Percentiles rank a stretch among this genome's conserved stretches.
Evolutionary conservation across 495 filamentous ascomycete genomes (phyloP).

Genomic region (Talaromyces stipitatus): DNA sequence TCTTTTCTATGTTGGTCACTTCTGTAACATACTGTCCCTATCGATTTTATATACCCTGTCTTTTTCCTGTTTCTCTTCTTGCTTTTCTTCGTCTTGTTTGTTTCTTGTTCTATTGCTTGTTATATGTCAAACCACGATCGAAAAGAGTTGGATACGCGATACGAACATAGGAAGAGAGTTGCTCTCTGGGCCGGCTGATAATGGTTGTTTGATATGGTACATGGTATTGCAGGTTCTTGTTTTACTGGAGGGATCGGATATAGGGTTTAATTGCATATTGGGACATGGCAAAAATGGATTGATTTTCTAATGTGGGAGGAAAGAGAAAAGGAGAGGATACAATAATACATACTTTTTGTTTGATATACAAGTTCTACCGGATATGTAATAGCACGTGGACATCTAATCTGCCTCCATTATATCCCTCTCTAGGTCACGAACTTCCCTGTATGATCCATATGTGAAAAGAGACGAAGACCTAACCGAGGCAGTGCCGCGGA

Average conservation of each 20-base stretch:
- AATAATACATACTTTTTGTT: not conserved
- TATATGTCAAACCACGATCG: not conserved
- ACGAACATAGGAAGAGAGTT: not conserved
- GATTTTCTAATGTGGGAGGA: not conserved
- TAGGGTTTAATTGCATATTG: not conserved
- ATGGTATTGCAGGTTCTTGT: not conserved
- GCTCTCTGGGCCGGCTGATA: not conserved
- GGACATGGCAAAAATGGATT: not conserved
- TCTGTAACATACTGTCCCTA: conserved; percentile 8
- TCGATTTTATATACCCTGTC: conserved; percentile 5
- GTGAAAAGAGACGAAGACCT: too few relatives aligned
- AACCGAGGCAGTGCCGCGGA: not conserved
- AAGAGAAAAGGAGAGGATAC: not conserved
- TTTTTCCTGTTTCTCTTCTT: not conserved
- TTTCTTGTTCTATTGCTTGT: not conserved
- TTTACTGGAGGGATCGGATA: not conserved
- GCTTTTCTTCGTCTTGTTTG: conserved; percentile 1
- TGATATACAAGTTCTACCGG: not conserved
- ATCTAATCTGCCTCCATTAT: too few relatives aligned
- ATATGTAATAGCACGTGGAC: too few relatives aligned
- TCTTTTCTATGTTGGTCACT: not conserved
- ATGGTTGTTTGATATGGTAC: not conserved
- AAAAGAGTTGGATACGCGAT: not conserved
- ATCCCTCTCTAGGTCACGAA: too few relatives aligned
- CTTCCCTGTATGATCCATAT: too few relatives aligned